Evolutionary conservation across 164 flowering plant species (phyloP).

Genomic region (Chimonanthus praecox): DNA sequence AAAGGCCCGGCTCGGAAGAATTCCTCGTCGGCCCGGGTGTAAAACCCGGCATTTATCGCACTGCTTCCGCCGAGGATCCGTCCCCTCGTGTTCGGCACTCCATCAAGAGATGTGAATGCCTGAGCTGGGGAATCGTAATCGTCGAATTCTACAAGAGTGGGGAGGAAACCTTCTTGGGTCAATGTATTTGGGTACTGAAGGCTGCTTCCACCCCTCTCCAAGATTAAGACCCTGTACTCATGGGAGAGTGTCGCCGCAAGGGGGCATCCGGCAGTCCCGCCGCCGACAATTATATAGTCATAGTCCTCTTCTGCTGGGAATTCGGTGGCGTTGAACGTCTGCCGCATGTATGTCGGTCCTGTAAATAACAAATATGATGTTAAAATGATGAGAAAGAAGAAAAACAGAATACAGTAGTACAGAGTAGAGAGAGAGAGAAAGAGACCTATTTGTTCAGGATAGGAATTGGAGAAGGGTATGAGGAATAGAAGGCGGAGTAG

Average conservation of each 20-base stretch:
- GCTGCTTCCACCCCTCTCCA: conserved; percentile 54
- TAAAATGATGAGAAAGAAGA: no score
- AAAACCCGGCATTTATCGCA: conserved; percentile 86
- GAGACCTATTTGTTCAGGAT: no score
- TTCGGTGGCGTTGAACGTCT: conserved; percentile 42
- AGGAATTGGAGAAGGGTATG: no score
- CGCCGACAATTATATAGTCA: conserved; percentile 87
- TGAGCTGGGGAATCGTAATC: conserved; percentile 57
- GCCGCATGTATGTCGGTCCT: no score
- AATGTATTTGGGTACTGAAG: conserved; percentile 19
- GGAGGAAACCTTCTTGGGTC: conserved; percentile 64
- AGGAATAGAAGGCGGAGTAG: no score
- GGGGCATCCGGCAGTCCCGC: conserved; percentile 93
- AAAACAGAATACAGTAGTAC: no score
- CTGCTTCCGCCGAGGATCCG: conserved; percentile 90
- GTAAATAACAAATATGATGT: no score
- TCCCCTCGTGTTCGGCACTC: conserved; percentile 78
- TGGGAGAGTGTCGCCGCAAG: conserved; percentile 75
- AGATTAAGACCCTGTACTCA: conserved; percentile 43
- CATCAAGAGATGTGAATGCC: conserved; percentile 74
- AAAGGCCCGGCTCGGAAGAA: conserved; percentile 34
- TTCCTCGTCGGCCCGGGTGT: conserved; percentile 53
- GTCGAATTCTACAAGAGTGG: conserved; percentile 39
- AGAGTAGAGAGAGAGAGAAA: no score
- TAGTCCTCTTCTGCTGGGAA: conserved; percentile 60